Evolutionary conservation across 108 stramenopile species (phyloP), one percentile per base, ranked within the genome.

Genomic region (Stephanodiscus minutulus): DNA sequence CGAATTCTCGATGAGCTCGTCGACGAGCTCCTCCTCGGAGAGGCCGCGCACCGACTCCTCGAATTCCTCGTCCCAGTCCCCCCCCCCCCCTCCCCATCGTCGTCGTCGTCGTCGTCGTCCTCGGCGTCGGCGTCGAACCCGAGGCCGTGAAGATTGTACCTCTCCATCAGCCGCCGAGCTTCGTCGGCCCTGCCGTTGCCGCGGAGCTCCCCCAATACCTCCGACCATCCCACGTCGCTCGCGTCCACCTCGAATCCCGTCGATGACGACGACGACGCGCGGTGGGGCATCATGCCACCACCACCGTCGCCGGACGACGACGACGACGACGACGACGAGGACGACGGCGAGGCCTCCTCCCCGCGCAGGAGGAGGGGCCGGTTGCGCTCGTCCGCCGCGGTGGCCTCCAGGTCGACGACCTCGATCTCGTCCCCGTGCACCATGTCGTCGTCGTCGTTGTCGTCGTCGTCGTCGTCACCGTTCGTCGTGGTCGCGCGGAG

Each of bases 1-100:
- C 1, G 78, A 73, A 52, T 70, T 73, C 68, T 79, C 78, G 64
- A 79, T 79, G 7, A 79, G 61, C 31, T 79, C 78, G 57, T 79
- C 67, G 33, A 79, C 64, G 22, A 79, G 44, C 2, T 79, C 77
- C 0, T 79, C 77, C n/a, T 66, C 43, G 12, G 77, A 68, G 11
- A 79, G 71, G 27, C 57, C 50, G 35, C 57, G 43, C 18, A 79
- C 29, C 13, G 70, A 79, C 46, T 54, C 29, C 18, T 76, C 66
- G 55, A 64, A 76, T 60, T 79, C 73, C 43, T 74, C 67, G 25
- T 76, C 71, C 65, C 61, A 66, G 17, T 64, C 52, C 5, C 65
- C 55, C 58, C 35, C 43, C 9, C 52, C 5, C 65, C 55, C 58
- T 46, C 43, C 9, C 41, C 33, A 36, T 36, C 35, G 27, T 24